Evolutionary conservation across 208 protist species (phyloP), one percentile per base, ranked within the genome.

Genomic region (Trypanosoma scelopori): DNA sequence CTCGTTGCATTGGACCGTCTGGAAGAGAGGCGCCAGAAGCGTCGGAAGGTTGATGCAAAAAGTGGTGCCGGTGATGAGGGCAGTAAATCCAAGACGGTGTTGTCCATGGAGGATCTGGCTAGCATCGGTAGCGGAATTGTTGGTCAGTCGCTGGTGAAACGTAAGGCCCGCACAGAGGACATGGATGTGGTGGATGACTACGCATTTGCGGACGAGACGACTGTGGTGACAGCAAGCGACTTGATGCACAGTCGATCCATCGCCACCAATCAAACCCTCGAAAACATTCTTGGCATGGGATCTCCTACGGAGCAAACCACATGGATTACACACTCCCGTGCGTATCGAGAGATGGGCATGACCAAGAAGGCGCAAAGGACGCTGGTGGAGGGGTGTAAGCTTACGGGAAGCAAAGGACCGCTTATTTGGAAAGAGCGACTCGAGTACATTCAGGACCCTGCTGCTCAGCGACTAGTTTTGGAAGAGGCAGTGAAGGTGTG

Each of bases 381-480:
- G 20, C 74, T 94, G 6, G 60, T 82, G 7, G 85, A 91, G 23
- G 89, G 89, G 11, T 94, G 85, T 60, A 65, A 61, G 25, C 55
- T 81, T 43, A 87, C 84, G 1, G 89, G 89, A 18, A 52, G 50
- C 42, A 80, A 84, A 55, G 89, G 85, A 15, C 74, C 77, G 32
- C 72, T 78, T 27, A 92, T 94, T 61, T 94, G 89, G 89, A 72
- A 79, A 51, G 89, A 94, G 78, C 74, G 79, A 12, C 67, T 94
- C 20, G 48, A 74, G 25, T 76, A 82, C 59, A 71, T 69, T 12
- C 70, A 81, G 27, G 73, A 81, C 30, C 18, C 73, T 11, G 74
- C 74, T 5, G 79, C 71, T 1, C 78, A 80, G 15, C 80, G 85
- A 1, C 76, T 74, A 3, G 39, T 91, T 22, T 73, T 92, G 13